Base-by-base conservation (phyloP, 371 early-diverging fungal species). In the Mucor saturninus region DNA sequence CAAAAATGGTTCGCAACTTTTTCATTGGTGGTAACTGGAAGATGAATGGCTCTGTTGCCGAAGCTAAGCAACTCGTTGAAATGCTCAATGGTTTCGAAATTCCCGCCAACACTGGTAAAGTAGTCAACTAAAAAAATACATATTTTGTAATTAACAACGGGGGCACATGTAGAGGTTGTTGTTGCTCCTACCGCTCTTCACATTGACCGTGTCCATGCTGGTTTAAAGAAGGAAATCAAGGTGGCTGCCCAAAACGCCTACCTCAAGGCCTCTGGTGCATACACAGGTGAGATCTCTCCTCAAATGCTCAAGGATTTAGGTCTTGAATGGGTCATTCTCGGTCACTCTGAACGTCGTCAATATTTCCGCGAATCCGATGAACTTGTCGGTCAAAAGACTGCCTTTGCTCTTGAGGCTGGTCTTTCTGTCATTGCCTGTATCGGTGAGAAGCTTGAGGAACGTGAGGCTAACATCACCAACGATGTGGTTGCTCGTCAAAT, bases 341-440 rank as follows among this genome's bases (percentile, higher is more conserved):
- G 99, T 64, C 99, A 99, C 90, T 98, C 98, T 68, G 99, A 99
- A 81, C 94, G 99, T 74, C 91, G 99, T 72, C 91, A 89, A 71
- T 87, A 93, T 75, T 97, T 97, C 77, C 71, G 83, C 40, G 99
- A 99, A 81, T 83, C 91, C 45, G 91, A 94, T 72, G 92, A 96
- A 64, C 77, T 92, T 45, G 88, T 96, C 42, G 95, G 91, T 67
- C 80, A 89, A 60, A 98, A 99, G 91, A 88, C 90, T 54, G 89
- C 90, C 57, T 89, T 90, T 70, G 99, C 98, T 46, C 71, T 99
- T 63, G 84, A 81, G 62, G 85, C 89, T 38, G 96, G 95, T 65
- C 81, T 99, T 63, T 93, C 90, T 73, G 97, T 98, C 35, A 95
- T 98, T 68, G 91, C 95, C 64, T 99, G 99, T 84, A 83, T 95